A percentile compares a stretch with the other conserved stretches of the same genome.
Conservation (phyloP, 208 protist species). For the Tritrichomonas musculus region DNA sequence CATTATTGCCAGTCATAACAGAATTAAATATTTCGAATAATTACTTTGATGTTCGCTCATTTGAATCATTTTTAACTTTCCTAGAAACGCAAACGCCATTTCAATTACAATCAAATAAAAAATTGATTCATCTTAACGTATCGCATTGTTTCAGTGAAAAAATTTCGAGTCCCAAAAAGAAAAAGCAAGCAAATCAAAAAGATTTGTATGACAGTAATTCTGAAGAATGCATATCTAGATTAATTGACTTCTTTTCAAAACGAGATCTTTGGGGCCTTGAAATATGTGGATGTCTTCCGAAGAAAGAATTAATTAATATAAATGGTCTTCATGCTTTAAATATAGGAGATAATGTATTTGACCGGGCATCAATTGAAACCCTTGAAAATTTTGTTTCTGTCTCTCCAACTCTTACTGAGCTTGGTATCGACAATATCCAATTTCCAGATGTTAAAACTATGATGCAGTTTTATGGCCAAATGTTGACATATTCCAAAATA, state of each 20-base stretch:
- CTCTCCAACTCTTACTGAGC: background rate
- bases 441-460: background rate
- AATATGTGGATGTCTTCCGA: background rate
- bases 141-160: background rate
- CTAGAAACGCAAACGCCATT: background rate
- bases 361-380: background rate
- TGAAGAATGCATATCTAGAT: background rate
- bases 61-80: background rate
- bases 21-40: background rate
- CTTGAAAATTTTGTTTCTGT: background rate
- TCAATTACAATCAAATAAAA: background rate
- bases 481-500: background rate
- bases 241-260: background rate
- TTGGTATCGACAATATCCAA: background rate
- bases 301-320: background rate
- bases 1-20: background rate
- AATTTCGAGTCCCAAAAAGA: too few species aligned
- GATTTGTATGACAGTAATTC: too few species aligned
- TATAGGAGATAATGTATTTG: background rate
- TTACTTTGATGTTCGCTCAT: background rate
- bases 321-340: background rate
- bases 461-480: background rate
- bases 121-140: background rate
- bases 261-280: background rate
- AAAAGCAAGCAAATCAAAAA: too few species aligned